phyloP scores from a whole-genome alignment of 139 green algal genomes.

The Pseudopediastrum boryanum region DNA sequence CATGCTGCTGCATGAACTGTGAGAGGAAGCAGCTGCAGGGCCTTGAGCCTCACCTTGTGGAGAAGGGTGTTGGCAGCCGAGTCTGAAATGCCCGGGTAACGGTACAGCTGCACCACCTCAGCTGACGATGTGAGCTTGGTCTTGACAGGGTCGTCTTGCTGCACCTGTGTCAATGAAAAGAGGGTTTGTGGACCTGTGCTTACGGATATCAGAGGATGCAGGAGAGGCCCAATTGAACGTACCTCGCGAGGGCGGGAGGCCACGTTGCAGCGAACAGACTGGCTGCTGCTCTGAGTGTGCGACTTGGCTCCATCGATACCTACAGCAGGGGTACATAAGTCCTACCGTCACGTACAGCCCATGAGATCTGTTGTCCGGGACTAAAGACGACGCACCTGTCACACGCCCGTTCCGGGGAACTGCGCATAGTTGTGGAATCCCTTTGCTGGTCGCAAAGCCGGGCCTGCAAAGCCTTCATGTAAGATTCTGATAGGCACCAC shows the following conservation, averaged over 20 bases:
- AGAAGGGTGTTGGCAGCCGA: constrained; percentile 77
- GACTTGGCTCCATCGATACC: no score
- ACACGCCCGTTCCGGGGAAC: no score
- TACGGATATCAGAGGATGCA: not conserved
- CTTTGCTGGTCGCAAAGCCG: no score
- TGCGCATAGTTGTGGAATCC: no score
- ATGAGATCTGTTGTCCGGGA: no score
- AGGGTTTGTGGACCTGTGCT: not conserved
- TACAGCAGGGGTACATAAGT: no score
- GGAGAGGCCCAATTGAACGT: not conserved
- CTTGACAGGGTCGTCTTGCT: not conserved
- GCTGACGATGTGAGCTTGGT: constrained; percentile 11
- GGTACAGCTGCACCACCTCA: constrained; percentile 86
- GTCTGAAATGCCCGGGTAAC: constrained; percentile 73
- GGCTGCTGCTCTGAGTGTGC: not conserved
- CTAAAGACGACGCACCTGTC: no score
- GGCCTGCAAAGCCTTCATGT: no score
- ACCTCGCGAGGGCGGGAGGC: constrained; percentile 31
- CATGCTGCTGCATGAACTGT: not conserved
- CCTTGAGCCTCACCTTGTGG: constrained; percentile 51
- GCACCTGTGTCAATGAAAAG: not conserved
- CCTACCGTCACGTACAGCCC: no score
- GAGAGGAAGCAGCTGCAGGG: not conserved
- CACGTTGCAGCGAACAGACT: constrained; percentile 22
- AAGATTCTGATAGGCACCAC: no score